These are phyloP conservation scores for Comarum palustre DNA, from an alignment of 306 rosid species.

Conservation along the genomic window DNA sequence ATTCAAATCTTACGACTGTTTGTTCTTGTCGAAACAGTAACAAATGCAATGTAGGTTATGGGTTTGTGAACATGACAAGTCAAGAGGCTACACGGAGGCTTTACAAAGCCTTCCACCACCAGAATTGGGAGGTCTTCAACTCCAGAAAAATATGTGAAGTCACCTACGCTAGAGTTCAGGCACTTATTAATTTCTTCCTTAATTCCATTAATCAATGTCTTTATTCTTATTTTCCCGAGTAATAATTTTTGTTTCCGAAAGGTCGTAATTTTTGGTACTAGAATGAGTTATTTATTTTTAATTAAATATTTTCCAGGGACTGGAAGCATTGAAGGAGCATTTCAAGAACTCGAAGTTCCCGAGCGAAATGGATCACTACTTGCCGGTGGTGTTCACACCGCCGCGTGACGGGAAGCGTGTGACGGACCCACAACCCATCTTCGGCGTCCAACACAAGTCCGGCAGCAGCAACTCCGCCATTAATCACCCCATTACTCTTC, in stretches of 20 bases:
- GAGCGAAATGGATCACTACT: slow-evolving; percentile 72
- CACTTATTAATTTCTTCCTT: neutral
- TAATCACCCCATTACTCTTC: slow-evolving; percentile 4
- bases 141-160: slow-evolving; percentile 88
- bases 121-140: slow-evolving; percentile 91
- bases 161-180: slow-evolving; percentile 93
- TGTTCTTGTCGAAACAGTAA: slow-evolving; percentile 43
- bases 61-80: slow-evolving; percentile 93
- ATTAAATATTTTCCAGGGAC: slow-evolving; percentile 38
- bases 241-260: neutral
- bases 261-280: neutral
- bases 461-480: neutral
- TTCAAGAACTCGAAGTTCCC: slow-evolving; percentile 97
- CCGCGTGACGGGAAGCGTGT: slow-evolving; percentile 75
- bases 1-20: neutral
- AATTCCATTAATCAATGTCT: neutral
- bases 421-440: slow-evolving; percentile 69
- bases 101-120: slow-evolving; percentile 84
- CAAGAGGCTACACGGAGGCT: slow-evolving; percentile 75
- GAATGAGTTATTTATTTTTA: neutral
- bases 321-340: slow-evolving; percentile 89
- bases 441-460: slow-evolving; percentile 34
- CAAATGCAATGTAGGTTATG: slow-evolving; percentile 97
- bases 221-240: neutral
- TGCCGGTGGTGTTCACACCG: slow-evolving; percentile 76